A percentile compares a stretch with the other conserved stretches of the same genome.
Evolutionary conservation across 192 early-diverging fungal species (phyloP).

Genomic region (Ambispora gerdemannii): DNA sequence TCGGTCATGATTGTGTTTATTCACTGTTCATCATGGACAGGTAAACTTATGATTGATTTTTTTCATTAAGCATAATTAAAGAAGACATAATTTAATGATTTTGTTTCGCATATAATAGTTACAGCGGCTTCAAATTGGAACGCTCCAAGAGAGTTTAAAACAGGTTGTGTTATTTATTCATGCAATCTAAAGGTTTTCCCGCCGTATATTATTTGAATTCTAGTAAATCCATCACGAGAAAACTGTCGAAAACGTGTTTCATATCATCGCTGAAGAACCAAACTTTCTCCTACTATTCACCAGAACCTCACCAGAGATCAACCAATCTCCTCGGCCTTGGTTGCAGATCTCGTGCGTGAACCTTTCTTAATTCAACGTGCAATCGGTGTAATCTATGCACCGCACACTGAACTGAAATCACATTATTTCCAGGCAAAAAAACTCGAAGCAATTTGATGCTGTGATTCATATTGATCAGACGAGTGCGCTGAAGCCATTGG

Average conservation of each 20-base stretch:
- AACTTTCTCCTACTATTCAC: slow-evolving; percentile 1
- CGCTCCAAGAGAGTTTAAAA: background rate
- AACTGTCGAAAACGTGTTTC: slow-evolving; percentile 12
- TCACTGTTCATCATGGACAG: too few relatives aligned
- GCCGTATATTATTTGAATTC: background rate
- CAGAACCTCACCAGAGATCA: background rate
- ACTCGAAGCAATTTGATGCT: slow-evolving; percentile 22
- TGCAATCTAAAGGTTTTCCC: too few relatives aligned
- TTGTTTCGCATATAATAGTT: background rate
- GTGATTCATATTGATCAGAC: slow-evolving; percentile 18
- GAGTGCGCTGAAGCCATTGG: background rate
- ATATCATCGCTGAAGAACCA: background rate
- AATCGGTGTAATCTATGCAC: slow-evolving; percentile 11
- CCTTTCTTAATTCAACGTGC: background rate
- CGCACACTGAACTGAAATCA: slow-evolving; percentile 3
- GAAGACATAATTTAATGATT: too few relatives aligned
- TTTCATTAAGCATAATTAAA: too few relatives aligned
- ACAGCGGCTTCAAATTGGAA: slow-evolving; percentile 6
- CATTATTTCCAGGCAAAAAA: slow-evolving; percentile 10
- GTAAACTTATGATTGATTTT: too few relatives aligned
- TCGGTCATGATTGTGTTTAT: slow-evolving; percentile 2
- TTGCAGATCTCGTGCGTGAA: background rate
- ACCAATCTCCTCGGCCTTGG: background rate
- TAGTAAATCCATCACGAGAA: background rate
- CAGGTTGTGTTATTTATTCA: too few relatives aligned